Percentiles rank a stretch among this genome's conserved stretches.
phyloP scores from a whole-genome alignment of 2,329 filamentous ascomycete genomes.

The Thelonectria discophora region DNA sequence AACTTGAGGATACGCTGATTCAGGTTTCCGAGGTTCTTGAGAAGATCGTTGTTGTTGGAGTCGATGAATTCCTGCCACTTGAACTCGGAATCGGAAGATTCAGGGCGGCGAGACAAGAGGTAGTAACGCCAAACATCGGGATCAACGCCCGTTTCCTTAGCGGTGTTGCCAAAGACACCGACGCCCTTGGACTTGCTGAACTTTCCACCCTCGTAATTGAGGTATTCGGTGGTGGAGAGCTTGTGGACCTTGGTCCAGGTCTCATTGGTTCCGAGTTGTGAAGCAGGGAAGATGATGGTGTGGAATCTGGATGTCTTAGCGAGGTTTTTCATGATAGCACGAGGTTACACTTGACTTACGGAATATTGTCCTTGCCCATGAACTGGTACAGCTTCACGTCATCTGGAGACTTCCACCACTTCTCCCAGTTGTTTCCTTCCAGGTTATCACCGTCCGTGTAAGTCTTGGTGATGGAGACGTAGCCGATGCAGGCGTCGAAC shows the following conservation, averaged over 20 bases:
- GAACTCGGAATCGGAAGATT: constrained; percentile 88
- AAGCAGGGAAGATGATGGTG: constrained; percentile 89
- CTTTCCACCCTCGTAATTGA: constrained; percentile 89
- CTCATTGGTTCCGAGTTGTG: constrained; percentile 83
- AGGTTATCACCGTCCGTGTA: constrained; percentile 71
- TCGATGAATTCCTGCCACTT: constrained; percentile 86
- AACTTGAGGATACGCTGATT: constrained; percentile 80
- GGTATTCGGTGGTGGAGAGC: constrained; percentile 85
- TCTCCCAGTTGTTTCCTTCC: constrained; percentile 77
- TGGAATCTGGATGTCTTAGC: constrained; percentile 56
- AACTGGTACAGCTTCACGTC: constrained; percentile 92
- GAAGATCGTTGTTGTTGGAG: constrained; percentile 88
- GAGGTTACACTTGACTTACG: constrained; percentile 42
- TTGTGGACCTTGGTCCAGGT: constrained; percentile 92
- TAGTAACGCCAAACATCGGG: constrained; percentile 95
- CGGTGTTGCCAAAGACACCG: constrained; percentile 91
- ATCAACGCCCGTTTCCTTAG: constrained; percentile 83
- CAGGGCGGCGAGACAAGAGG: constrained; percentile 83
- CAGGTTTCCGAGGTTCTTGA: constrained; percentile 79
- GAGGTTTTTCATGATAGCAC: not conserved
- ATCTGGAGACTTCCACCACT: constrained; percentile 93
- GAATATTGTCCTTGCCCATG: constrained; percentile 80
- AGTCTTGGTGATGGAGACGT: constrained; percentile 92
- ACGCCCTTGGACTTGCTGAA: constrained; percentile 92
- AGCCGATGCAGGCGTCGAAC: constrained; percentile 94